These are phyloP conservation scores for Xerocomellus dryophilus DNA, from an alignment of 768 basidiomycete genomes.

Conservation along the genomic window DNA sequence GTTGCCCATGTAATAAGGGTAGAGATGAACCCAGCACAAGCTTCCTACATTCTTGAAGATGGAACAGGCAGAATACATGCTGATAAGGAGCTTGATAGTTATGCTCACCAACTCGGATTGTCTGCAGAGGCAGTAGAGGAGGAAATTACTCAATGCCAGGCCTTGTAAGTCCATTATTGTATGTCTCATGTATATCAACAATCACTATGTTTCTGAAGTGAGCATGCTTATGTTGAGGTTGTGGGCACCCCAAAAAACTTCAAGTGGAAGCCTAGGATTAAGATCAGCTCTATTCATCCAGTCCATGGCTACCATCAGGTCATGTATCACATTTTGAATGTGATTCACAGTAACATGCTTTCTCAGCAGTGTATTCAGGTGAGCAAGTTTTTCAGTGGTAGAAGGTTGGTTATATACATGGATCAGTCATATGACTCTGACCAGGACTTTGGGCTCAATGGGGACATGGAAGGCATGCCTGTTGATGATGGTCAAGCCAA, in stretches of 20 bases:
- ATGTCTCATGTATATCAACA: not conserved
- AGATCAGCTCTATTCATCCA: slow-evolving; percentile 15
- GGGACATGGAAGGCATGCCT: not conserved
- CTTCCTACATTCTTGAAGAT: slow-evolving; percentile 34
- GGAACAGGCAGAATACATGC: slow-evolving; percentile 33
- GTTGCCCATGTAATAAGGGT: slow-evolving; percentile 43
- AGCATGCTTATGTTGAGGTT: slow-evolving; percentile 19
- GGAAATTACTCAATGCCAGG: slow-evolving; percentile 1
- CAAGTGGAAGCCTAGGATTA: not conserved
- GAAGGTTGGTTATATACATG: not conserved
- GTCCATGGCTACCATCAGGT: slow-evolving; percentile 24
- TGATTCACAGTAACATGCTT: slow-evolving; percentile 14
- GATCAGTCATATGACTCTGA: slow-evolving; percentile 6
- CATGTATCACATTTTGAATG: slow-evolving; percentile 25
- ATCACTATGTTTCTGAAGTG: slow-evolving; percentile 10
- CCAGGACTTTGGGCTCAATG: not conserved
- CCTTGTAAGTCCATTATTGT: slow-evolving; percentile 17
- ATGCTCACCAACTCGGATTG: not conserved
- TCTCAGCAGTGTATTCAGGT: slow-evolving; percentile 12
- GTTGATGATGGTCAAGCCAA: not conserved
- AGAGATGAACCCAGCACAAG: slow-evolving; percentile 3
- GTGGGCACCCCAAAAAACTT: not conserved
- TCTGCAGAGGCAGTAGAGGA: slow-evolving; percentile 5
- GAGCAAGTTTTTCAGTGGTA: not conserved
- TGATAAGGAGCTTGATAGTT: not conserved